These are phyloP conservation scores for Candida ascalaphidarum DNA, from an alignment of 805 yeast genomes.

Conservation along the genomic window DNA sequence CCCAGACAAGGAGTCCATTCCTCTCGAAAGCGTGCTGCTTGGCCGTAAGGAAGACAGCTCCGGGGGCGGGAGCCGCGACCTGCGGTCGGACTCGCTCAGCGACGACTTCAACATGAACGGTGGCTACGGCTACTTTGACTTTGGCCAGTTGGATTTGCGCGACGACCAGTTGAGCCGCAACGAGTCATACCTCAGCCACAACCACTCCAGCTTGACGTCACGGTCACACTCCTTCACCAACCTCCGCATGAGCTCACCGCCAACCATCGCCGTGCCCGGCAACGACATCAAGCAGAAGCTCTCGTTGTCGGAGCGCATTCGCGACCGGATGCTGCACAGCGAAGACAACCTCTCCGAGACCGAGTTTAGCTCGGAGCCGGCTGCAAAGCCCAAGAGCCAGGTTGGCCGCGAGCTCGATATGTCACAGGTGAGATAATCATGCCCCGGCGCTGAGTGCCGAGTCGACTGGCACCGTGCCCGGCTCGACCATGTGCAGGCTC, in stretches of 20 bases:
- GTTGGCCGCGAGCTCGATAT: too few species aligned
- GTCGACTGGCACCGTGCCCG: too few species aligned
- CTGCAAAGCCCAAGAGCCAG: too few species aligned
- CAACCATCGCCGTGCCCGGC: background rate
- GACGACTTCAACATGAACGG: constrained; percentile 43
- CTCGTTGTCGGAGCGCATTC: constrained; percentile 27
- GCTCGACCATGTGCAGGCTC: too few species aligned
- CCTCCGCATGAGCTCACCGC: constrained; percentile 4
- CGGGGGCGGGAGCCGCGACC: constrained; percentile 5
- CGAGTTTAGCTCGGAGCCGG: too few species aligned
- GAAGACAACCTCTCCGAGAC: constrained; percentile 6
- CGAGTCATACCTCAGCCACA: constrained; percentile 19
- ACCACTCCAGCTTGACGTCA: constrained; percentile 15
- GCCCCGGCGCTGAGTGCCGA: too few species aligned
- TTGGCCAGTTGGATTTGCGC: constrained; percentile 55
- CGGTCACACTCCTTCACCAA: constrained; percentile 23
- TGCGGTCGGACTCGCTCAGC: constrained; percentile 10
- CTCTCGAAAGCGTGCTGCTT: constrained; percentile 4
- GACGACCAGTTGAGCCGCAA: constrained; percentile 25
- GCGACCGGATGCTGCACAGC: constrained; percentile 24
- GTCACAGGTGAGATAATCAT: too few species aligned
- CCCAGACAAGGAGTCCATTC: constrained; percentile 10
- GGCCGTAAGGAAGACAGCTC: constrained; percentile 2
- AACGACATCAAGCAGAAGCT: constrained; percentile 20
- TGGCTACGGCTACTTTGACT: constrained; percentile 83